A percentile compares a stretch with the other conserved stretches of the same genome.
phyloP scores from a whole-genome alignment of 164 flowering plant species.

The Berberis thunbergii region DNA sequence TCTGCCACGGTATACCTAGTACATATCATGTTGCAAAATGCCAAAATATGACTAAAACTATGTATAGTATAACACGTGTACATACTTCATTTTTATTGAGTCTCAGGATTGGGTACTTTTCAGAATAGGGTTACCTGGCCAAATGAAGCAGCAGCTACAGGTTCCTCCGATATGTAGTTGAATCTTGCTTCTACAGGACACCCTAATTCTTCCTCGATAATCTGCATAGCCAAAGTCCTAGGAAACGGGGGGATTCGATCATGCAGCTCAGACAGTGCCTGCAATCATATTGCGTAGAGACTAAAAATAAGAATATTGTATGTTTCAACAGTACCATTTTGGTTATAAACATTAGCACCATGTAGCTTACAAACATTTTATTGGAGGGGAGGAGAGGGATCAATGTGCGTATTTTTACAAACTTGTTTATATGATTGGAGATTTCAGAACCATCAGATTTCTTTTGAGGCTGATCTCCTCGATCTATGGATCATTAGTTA shows the following conservation, averaged over 20 bases:
- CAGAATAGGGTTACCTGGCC: slow-evolving; percentile 61
- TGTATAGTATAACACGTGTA: too few species aligned
- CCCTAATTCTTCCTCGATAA: slow-evolving; percentile 88
- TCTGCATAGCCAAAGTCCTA: slow-evolving; percentile 65
- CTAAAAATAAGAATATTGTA: too few species aligned
- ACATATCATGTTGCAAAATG: background rate
- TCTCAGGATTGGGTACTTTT: background rate
- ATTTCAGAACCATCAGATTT: too few species aligned
- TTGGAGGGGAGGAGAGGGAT: too few species aligned
- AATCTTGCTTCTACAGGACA: slow-evolving; percentile 53
- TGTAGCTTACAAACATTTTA: too few species aligned
- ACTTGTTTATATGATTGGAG: too few species aligned
- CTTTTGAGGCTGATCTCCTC: too few species aligned
- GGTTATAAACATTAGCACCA: too few species aligned
- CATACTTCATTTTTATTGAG: background rate
- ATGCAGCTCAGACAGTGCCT: slow-evolving; percentile 90
- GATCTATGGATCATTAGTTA: too few species aligned
- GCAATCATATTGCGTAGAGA: slow-evolving; percentile 24
- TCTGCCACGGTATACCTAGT: slow-evolving; percentile 69
- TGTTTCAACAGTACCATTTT: background rate
- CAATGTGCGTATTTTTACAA: too few species aligned
- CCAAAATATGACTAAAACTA: background rate
- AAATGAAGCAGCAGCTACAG: slow-evolving; percentile 97
- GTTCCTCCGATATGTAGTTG: slow-evolving; percentile 71
- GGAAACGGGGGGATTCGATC: slow-evolving; percentile 95